These are phyloP conservation scores for Monilinia fructicola DNA, from an alignment of 2,329 filamentous ascomycete genomes.

Conservation along the genomic window DNA sequence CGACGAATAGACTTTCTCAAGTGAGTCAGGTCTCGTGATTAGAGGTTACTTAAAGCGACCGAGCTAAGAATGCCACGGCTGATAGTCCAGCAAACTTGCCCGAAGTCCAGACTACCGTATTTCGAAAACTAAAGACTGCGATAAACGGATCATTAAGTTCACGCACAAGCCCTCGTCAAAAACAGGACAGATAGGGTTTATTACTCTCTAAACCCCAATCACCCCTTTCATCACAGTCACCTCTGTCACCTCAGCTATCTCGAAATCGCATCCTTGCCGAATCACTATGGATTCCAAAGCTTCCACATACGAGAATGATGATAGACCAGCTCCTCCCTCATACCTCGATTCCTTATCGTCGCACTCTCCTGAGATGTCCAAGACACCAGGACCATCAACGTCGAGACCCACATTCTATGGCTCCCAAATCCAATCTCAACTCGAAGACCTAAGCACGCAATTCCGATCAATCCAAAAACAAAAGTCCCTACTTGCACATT, in stretches of 20 bases:
- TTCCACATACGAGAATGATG: slow-evolving; percentile 21
- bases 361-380: background rate
- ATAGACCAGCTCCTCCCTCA: slow-evolving; percentile 34
- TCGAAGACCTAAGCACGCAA: slow-evolving; percentile 30
- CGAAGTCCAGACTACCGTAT: background rate
- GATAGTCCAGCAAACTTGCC: background rate
- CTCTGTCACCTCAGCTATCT: background rate
- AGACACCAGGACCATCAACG: slow-evolving; percentile 18
- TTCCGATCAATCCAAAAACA: slow-evolving; percentile 33
- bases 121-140: background rate
- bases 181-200: background rate
- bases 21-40: background rate
- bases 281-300: slow-evolving; percentile 33
- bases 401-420: slow-evolving; percentile 29
- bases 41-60: too few species aligned
- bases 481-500: slow-evolving; percentile 31
- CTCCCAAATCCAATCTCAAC: slow-evolving; percentile 34
- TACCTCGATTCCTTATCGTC: slow-evolving; percentile 28
- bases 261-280: background rate
- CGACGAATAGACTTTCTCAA: background rate
- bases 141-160: background rate
- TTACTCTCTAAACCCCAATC: background rate
- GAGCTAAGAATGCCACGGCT: background rate
- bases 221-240: too few species aligned
- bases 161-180: background rate